These are phyloP conservation scores for Phytophthora capsici DNA, from an alignment of 352 stramenopile species.

Conservation along the genomic window DNA sequence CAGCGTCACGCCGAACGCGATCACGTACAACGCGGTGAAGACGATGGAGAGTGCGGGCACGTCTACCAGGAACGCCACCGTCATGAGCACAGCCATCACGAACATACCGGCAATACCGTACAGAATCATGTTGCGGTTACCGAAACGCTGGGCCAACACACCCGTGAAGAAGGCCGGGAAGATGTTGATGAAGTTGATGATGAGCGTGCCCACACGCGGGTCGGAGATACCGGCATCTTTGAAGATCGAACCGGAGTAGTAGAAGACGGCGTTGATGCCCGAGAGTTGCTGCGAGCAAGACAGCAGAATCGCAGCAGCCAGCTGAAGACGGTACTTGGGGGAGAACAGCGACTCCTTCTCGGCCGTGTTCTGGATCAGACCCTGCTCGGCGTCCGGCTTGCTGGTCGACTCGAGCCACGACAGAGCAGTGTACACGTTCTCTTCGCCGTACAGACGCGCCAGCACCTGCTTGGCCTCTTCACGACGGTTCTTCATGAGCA, in stretches of 20 bases:
- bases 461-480: slow-evolving; percentile 23
- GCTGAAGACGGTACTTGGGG: slow-evolving; percentile 40
- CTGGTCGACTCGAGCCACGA: slow-evolving; percentile 24
- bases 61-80: slow-evolving; percentile 29
- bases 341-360: slow-evolving; percentile 34
- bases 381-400: slow-evolving; percentile 25
- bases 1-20: too few species aligned
- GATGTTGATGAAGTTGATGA: slow-evolving; percentile 29
- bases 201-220: slow-evolving; percentile 15
- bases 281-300: slow-evolving; percentile 52
- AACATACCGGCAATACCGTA: slow-evolving; percentile 42
- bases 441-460: slow-evolving; percentile 29
- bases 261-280: slow-evolving; percentile 47
- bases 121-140: slow-evolving; percentile 49
- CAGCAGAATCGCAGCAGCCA: slow-evolving; percentile 45
- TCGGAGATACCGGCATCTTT: slow-evolving; percentile 24
- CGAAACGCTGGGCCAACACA: slow-evolving; percentile 50
- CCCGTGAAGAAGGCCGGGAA: slow-evolving; percentile 21
- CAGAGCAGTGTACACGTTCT: slow-evolving; percentile 35
- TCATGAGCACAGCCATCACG: slow-evolving; percentile 31
- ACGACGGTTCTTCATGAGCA: too few species aligned
- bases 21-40: too few species aligned
- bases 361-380: slow-evolving; percentile 7
- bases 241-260: too few species aligned
- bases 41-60: slow-evolving; percentile 32